Evolutionary conservation across 139 green algal genomes (phyloP).

Genomic region (Pseudopediastrum boryanum): DNA sequence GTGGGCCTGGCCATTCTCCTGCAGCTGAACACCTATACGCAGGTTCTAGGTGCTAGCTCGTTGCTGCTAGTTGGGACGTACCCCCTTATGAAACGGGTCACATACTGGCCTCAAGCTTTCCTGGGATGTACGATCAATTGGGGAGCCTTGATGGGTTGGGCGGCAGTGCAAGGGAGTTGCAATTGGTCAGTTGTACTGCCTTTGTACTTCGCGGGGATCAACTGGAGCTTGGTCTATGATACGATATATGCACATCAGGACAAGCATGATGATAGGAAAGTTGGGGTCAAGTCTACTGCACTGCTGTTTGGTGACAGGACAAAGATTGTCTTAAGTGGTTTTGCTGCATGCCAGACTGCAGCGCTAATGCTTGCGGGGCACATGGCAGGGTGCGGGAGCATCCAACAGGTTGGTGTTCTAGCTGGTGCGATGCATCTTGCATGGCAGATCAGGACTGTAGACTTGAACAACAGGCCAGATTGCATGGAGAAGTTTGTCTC

Average conservation of each 20-base stretch:
- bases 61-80: conserved; percentile 92
- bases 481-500: conserved; percentile 91
- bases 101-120: conserved; percentile 88
- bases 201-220: conserved; percentile 81
- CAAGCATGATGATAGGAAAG: conserved; percentile 84
- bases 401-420: conserved; percentile 53
- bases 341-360: conserved; percentile 48
- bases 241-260: conserved; percentile 99
- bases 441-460: conserved; percentile 77
- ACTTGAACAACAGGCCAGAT: conserved; percentile 75
- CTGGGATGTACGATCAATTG: conserved; percentile 98
- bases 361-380: conserved; percentile 10
- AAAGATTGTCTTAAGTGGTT: conserved; percentile 61
- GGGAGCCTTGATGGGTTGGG: conserved; percentile 93
- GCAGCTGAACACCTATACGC: conserved; percentile 92
- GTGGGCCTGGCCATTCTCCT: conserved; percentile 87
- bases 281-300: conserved; percentile 93
- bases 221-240: conserved; percentile 98
- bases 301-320: conserved; percentile 76
- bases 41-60: conserved; percentile 88
- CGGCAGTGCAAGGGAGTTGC: conserved; percentile 75
- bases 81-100: conserved; percentile 96
- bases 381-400: conserved; percentile 33
- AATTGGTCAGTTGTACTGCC: conserved; percentile 82
- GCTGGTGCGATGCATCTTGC: conserved; percentile 64